Evolutionary conservation across 2,329 filamentous ascomycete genomes (phyloP).

Genomic region (Nigrograna mackinnonii): DNA sequence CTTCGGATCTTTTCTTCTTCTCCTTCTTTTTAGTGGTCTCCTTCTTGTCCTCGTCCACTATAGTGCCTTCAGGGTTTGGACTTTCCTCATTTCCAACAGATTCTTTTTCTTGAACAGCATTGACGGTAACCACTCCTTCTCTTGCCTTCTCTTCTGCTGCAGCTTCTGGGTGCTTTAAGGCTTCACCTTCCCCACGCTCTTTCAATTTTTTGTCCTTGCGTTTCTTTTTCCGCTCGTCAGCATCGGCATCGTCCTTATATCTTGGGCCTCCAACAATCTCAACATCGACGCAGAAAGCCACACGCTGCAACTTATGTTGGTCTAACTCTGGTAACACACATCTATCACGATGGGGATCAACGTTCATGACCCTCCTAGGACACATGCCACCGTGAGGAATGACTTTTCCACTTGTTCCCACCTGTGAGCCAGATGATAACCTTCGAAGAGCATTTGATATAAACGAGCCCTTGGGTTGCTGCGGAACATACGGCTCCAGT

Average conservation of each 20-base stretch:
- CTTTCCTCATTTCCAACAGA: slow-evolving; percentile 47
- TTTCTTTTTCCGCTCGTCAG: slow-evolving; percentile 53
- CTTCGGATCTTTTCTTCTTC: slow-evolving; percentile 94
- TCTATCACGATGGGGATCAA: slow-evolving; percentile 78
- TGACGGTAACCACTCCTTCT: slow-evolving; percentile 36
- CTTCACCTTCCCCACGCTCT: slow-evolving; percentile 75
- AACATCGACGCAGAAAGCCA: slow-evolving; percentile 95
- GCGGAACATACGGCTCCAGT: slow-evolving; percentile 68
- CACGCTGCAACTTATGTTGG: slow-evolving; percentile 78
- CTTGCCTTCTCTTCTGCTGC: slow-evolving; percentile 61
- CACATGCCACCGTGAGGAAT: slow-evolving; percentile 70
- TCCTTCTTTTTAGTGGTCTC: slow-evolving; percentile 75
- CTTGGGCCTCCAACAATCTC: slow-evolving; percentile 89
- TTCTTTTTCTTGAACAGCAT: slow-evolving; percentile 26
- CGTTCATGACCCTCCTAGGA: slow-evolving; percentile 79
- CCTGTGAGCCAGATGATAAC: slow-evolving; percentile 65
- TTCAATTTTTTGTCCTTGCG: slow-evolving; percentile 58
- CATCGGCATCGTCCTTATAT: slow-evolving; percentile 66
- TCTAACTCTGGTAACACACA: slow-evolving; percentile 80
- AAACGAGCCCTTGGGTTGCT: slow-evolving; percentile 77
- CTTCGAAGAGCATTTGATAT: slow-evolving; percentile 80
- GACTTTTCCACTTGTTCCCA: slow-evolving; percentile 53
- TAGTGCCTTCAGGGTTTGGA: slow-evolving; percentile 44
- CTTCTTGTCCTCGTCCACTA: slow-evolving; percentile 36
- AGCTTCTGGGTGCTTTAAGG: slow-evolving; percentile 68